phyloP scores from a whole-genome alignment of 108 stramenopile genomes.

The Epithemia pelagica region DNA sequence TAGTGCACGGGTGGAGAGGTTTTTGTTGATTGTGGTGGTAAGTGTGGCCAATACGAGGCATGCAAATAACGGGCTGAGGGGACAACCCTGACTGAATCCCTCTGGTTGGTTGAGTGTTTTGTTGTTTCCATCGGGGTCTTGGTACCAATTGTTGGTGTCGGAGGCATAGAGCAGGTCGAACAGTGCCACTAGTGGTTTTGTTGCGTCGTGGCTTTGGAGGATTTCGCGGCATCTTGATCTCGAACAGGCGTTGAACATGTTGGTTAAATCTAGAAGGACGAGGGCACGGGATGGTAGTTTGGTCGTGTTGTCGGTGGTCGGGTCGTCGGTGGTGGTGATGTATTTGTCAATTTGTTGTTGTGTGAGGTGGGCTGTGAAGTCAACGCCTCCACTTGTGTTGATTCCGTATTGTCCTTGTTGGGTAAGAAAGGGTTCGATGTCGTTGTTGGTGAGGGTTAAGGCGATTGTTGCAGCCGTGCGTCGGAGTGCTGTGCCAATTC shows the following conservation, averaged over 20 bases:
- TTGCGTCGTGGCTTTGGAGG: neutral
- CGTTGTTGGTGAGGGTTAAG: no score
- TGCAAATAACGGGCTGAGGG: neutral
- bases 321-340: no score
- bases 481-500: no score
- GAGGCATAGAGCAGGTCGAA: neutral
- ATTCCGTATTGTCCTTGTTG: no score
- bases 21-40: no score
- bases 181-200: neutral
- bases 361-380: no score
- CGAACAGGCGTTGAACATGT: neutral
- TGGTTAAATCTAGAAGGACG: neutral
- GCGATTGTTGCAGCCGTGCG: no score
- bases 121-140: neutral
- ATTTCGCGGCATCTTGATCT: neutral
- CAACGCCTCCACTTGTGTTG: no score
- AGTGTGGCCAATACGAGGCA: neutral
- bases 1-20: no score
- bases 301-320: no score
- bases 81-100: neutral
- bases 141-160: neutral
- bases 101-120: neutral
- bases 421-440: no score
- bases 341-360: no score
- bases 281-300: neutral